These are phyloP conservation scores for Nectriaceae sp. DNA, from an alignment of 2,329 filamentous ascomycete genomes.

Conservation along the genomic window DNA sequence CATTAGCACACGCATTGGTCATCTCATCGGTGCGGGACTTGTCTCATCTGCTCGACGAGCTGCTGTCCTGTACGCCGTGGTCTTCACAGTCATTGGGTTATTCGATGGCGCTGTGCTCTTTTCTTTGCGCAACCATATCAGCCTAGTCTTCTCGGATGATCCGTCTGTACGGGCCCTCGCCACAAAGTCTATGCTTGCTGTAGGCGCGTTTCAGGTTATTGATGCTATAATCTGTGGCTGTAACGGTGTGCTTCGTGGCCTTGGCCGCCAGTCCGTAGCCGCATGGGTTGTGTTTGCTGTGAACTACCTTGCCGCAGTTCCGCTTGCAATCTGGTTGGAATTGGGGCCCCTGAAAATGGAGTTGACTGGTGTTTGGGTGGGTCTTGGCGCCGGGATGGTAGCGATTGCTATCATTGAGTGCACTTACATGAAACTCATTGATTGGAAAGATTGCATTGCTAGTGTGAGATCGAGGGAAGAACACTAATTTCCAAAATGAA, in stretches of 20 bases:
- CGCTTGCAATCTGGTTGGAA: conserved; percentile 41
- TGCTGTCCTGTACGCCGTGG: conserved; percentile 32
- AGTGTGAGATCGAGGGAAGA: conserved; percentile 2
- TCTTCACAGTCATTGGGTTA: conserved; percentile 35
- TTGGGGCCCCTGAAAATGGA: conserved; percentile 32
- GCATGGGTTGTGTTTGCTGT: conserved; percentile 38
- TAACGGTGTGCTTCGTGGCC: conserved; percentile 41
- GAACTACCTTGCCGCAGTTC: conserved; percentile 41
- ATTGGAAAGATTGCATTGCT: conserved; percentile 8
- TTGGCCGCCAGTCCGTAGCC: conserved; percentile 40
- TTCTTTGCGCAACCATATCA: conserved; percentile 5
- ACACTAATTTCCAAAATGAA: no score
- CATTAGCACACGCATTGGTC: conserved; percentile 43
- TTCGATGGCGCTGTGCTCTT: conserved; percentile 33
- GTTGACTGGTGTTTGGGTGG: conserved; percentile 21
- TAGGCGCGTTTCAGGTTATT: conserved; percentile 12
- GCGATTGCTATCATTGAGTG: conserved; percentile 9
- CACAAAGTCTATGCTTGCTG: conserved; percentile 6
- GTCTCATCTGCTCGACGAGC: conserved; percentile 34
- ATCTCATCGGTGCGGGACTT: conserved; percentile 41
- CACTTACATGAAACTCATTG: conserved; percentile 10
- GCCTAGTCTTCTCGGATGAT: conserved; percentile 8
- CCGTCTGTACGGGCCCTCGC: conserved; percentile 2
- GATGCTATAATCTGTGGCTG: conserved; percentile 23
- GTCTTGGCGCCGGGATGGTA: conserved; percentile 12